Conservation (phyloP, 2,329 filamentous ascomycete genomes). For the Verruconis gallopava region DNA sequence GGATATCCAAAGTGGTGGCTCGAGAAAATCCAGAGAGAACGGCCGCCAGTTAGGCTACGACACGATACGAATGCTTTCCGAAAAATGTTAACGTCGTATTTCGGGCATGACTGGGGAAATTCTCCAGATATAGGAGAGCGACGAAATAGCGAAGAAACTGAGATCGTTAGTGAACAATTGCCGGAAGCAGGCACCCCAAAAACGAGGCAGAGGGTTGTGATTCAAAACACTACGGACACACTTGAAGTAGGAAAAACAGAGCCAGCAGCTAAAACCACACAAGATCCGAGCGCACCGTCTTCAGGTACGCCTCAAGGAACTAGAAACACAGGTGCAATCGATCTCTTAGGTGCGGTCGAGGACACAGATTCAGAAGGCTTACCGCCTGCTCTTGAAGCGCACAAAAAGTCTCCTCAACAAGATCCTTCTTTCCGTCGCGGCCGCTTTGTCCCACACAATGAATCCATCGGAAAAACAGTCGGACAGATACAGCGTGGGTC, state of each 20-base stretch:
- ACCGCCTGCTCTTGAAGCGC: background rate
- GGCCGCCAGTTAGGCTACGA: background rate
- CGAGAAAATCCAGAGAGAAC: conserved; percentile 26
- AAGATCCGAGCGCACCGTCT: background rate
- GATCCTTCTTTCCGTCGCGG: background rate
- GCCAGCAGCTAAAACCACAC: background rate
- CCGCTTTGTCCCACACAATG: background rate
- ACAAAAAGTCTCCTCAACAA: background rate
- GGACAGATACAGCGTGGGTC: background rate
- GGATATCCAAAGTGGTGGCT: conserved; percentile 46
- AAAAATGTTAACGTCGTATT: background rate
- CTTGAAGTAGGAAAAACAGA: background rate
- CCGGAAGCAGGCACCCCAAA: too few relatives aligned
- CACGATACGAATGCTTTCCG: background rate
- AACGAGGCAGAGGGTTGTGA: background rate
- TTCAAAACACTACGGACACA: background rate
- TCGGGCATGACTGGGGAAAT: background rate
- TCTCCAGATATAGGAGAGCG: background rate
- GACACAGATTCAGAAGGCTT: background rate
- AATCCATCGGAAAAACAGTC: background rate
- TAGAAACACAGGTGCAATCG: too few relatives aligned
- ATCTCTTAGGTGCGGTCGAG: background rate
- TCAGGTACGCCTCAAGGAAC: too few relatives aligned
- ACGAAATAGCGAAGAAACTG: too few relatives aligned
- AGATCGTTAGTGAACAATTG: background rate